Evolutionary conservation across 2,329 filamentous ascomycete species (phyloP), one percentile per base, ranked within the genome.

Genomic region (Aspergillus tamarii): DNA sequence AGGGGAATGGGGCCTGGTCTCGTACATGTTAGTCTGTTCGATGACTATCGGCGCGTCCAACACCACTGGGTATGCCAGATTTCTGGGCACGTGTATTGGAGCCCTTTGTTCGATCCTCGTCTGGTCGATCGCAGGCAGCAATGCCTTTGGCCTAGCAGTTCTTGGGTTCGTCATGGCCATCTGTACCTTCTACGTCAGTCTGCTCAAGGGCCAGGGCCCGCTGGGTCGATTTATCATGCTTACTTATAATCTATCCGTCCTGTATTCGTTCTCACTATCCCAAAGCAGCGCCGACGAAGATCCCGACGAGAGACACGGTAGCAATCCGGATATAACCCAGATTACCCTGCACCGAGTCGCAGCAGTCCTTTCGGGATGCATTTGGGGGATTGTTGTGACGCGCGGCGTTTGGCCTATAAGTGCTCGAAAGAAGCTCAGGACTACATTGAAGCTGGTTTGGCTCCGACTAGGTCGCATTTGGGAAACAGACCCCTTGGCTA

Each of bases 11-110:
- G 95, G 95, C 26, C 84, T 99, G 2, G 78, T 99, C 59, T 97
- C 93, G 0, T 98, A 97, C 82, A 98, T 98, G 94, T 89, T 98
- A 74, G 95, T 99, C 23, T 96, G 94, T 75, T 93, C 92, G 41
- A 98, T 97, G 93, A 99, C 94, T 0, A 94, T 97, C 26, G 95
- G 95, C 28, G 93, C 95, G 8, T 92, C 93, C 26, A 99, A 98
- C 77, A 97, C 94, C 1, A 97, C 94, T 0, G 94, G 93, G 4
- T 88, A 89, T 73, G 89, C 94, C 55, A 89, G 95, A 69, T 94
- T 98, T 74, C 83, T 92, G 11, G 95, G 94, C 61, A 99, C 94
- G 0, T 84, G 93, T 36, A 83, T 96, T 39, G 95, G 95, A 21
- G 93, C 93, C 6, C 75, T 85, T 1, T 89, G 89, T 67, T 91